Percentiles rank a stretch among this genome's conserved stretches.
These are phyloP conservation scores for Zelonia costaricensis DNA, from an alignment of 208 protist genomes.

Conservation along the genomic window DNA sequence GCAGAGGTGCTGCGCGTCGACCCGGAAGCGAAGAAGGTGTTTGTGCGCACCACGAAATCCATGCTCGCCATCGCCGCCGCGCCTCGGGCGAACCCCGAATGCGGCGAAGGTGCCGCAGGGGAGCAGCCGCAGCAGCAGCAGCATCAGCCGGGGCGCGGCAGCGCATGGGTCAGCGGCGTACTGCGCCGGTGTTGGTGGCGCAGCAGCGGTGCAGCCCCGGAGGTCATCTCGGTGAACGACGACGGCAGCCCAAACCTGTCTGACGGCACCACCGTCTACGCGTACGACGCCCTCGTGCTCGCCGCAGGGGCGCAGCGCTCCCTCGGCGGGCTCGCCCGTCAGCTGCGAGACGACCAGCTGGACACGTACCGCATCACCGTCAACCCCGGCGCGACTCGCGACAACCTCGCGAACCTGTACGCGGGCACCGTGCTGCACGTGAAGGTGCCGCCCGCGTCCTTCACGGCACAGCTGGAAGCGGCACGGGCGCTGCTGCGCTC, in stretches of 20 bases:
- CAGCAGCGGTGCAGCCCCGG: neutral
- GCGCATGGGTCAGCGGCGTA: neutral
- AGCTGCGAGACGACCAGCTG: slow-evolving; percentile 30
- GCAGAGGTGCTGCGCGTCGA: slow-evolving; percentile 63
- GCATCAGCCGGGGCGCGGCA: neutral
- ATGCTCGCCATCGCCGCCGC: slow-evolving; percentile 14
- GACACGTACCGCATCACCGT: slow-evolving; percentile 76
- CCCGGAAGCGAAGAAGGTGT: slow-evolving; percentile 45
- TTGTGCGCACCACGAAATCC: slow-evolving; percentile 35
- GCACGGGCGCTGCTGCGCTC: slow-evolving; percentile 10
- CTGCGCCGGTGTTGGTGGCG: slow-evolving; percentile 8
- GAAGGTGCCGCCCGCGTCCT: slow-evolving; percentile 78
- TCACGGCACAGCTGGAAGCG: slow-evolving; percentile 43
- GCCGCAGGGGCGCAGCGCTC: slow-evolving; percentile 66
- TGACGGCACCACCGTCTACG: slow-evolving; percentile 41
- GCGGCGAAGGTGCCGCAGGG: neutral
- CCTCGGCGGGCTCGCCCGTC: slow-evolving; percentile 39
- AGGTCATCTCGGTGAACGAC: slow-evolving; percentile 11
- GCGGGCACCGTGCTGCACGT: slow-evolving; percentile 74
- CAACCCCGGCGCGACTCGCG: slow-evolving; percentile 79
- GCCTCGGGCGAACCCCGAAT: too few relatives aligned
- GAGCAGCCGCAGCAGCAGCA: too few relatives aligned
- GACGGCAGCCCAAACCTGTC: slow-evolving; percentile 25
- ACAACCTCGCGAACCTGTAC: slow-evolving; percentile 66
- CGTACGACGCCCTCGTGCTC: slow-evolving; percentile 85